A percentile compares a stretch with the other conserved stretches of the same genome.
Conservation (phyloP, 1,284 basidiomycete species). For the Puccinia polysora region DNA sequence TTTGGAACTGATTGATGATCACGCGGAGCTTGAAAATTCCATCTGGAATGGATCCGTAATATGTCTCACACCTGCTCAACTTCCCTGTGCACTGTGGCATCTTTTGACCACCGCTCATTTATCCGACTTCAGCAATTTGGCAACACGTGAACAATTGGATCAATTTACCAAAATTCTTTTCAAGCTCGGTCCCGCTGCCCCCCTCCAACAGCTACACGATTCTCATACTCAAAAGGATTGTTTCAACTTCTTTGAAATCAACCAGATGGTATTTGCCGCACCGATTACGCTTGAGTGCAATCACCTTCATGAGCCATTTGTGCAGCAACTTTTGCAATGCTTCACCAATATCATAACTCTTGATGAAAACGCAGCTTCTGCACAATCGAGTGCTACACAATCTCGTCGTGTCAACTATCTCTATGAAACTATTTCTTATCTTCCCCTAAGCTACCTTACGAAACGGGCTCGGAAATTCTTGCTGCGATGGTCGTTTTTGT, state of each 20-base stretch:
- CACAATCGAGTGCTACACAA: not conserved
- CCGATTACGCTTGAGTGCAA: not conserved
- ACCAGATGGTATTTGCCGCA: not conserved
- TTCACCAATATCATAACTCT: slow-evolving; percentile 3
- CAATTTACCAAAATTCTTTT: slow-evolving; percentile 15
- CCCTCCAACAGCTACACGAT: not conserved
- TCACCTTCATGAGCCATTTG: slow-evolving; percentile 2
- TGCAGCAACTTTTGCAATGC: not conserved
- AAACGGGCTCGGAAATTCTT: slow-evolving; percentile 24
- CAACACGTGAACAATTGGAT: slow-evolving; percentile 11
- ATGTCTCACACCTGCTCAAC: slow-evolving; percentile 21
- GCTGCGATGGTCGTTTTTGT: not conserved
- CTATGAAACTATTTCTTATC: slow-evolving; percentile 1
- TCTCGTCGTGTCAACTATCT: not conserved
- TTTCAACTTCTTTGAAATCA: not conserved
- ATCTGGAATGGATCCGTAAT: slow-evolving; percentile 19
- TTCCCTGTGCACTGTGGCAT: slow-evolving; percentile 31
- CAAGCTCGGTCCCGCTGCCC: not conserved
- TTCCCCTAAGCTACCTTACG: slow-evolving; percentile 15
- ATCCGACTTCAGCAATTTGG: slow-evolving; percentile 22
- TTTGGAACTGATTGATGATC: slow-evolving; percentile 9
- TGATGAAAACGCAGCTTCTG: not conserved
- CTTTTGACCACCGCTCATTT: slow-evolving; percentile 18
- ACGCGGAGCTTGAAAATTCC: not conserved
- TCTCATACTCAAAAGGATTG: not conserved